Conservation (phyloP, 768 basidiomycete genomes). For the Trametes gibbosa region DNA sequence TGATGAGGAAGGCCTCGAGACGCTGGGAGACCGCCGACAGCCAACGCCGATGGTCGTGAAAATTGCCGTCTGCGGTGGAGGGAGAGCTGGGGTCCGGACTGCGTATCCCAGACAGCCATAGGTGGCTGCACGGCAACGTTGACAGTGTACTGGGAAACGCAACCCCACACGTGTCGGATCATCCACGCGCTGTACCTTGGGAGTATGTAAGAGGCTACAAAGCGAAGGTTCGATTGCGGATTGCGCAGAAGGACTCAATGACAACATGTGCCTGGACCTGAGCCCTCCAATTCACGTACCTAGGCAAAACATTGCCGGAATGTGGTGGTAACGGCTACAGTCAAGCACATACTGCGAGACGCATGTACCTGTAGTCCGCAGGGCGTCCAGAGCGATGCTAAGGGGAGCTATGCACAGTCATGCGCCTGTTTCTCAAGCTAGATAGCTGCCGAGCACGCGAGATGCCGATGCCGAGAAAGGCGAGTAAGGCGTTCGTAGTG, state of each 20-base stretch:
- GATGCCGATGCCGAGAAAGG: too few relatives aligned
- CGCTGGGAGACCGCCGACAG: neutral
- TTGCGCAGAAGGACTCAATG: neutral
- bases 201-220: neutral
- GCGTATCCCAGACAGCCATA: neutral
- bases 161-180: neutral
- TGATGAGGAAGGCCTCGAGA: neutral
- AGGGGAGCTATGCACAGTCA: too few relatives aligned
- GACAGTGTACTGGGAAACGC: neutral
- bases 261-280: neutral
- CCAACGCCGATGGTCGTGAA: neutral
- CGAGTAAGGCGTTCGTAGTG: too few relatives aligned
- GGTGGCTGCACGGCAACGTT: neutral
- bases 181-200: neutral
- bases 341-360: neutral
- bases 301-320: too few relatives aligned
- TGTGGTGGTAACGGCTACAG: neutral
- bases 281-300: neutral
- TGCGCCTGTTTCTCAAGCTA: too few relatives aligned
- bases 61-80: neutral
- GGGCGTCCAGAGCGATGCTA: neutral
- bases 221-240: neutral
- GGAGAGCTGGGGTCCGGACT: neutral
- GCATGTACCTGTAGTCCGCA: neutral
- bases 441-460: too few relatives aligned